Evolutionary conservation across 2,329 filamentous ascomycete genomes (phyloP).

Genomic region (Grosmannia huntii): DNA sequence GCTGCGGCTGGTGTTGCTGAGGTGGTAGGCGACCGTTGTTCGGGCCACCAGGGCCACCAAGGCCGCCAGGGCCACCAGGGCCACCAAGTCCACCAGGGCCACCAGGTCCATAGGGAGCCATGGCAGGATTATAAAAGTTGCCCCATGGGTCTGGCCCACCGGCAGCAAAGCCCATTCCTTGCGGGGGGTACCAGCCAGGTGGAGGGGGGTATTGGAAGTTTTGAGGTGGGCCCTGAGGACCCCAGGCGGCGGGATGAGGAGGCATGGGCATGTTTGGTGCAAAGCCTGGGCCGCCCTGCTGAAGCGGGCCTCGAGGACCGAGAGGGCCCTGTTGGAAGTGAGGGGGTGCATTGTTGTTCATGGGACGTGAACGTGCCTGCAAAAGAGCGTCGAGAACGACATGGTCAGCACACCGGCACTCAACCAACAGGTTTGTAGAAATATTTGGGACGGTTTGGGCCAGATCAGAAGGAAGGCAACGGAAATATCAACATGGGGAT

Average conservation of each 20-base stretch:
- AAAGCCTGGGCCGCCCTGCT: conserved; percentile 17
- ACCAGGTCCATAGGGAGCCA: conserved; percentile 17
- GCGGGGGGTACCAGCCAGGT: conserved; percentile 62
- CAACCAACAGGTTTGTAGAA: not conserved
- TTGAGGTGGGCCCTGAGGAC: conserved; percentile 15
- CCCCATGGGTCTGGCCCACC: conserved; percentile 45
- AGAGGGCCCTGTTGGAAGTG: conserved; percentile 16
- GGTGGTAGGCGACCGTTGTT: conserved; percentile 15
- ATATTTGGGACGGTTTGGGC: not conserved
- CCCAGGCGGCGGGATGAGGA: conserved; percentile 16
- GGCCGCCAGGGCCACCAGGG: conserved; percentile 15
- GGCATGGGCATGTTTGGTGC: conserved; percentile 17
- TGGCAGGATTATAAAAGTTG: conserved; percentile 46
- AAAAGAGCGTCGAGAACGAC: not conserved
- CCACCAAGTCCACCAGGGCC: conserved; percentile 15
- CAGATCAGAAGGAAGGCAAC: conserved; percentile 99
- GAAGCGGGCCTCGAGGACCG: conserved; percentile 10
- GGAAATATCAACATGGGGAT: conserved; percentile 88
- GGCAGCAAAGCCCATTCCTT: conserved; percentile 59
- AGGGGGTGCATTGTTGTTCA: conserved; percentile 18
- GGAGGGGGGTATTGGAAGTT: conserved; percentile 64
- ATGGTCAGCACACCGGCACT: not conserved
- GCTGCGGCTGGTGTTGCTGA: conserved; percentile 11
- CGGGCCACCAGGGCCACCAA: conserved; percentile 16
- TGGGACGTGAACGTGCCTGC: conserved; percentile 26